Conservation (phyloP, 129 eudicot species). For the Silybum marianum region DNA sequence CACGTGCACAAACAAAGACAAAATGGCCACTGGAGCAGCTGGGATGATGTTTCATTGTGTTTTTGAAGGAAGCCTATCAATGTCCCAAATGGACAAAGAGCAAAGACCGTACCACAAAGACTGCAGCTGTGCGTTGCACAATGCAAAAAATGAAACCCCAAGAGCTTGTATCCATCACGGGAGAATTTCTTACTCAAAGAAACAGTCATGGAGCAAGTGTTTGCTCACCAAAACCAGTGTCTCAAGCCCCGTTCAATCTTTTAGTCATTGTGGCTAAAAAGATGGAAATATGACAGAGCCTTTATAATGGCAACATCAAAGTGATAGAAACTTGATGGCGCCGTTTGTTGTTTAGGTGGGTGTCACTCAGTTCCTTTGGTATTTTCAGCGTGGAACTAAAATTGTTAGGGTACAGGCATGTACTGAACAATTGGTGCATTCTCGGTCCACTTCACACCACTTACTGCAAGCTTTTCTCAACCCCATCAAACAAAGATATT, state of each 20-base stretch:
- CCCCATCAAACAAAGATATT: conserved; percentile 1
- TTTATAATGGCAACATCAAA: no score
- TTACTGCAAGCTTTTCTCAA: conserved; percentile 23
- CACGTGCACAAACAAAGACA: neutral
- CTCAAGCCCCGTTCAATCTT: conserved; percentile 6
- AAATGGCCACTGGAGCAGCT: neutral
- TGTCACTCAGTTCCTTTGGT: neutral
- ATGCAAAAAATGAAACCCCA: conserved; percentile 5
- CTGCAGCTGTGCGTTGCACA: conserved; percentile 50
- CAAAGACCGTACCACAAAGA: conserved; percentile 49
- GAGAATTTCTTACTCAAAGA: conserved; percentile 35
- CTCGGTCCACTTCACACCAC: neutral
- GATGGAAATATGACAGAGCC: neutral
- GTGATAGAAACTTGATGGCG: neutral
- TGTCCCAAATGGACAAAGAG: conserved; percentile 30
- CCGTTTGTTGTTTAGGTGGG: neutral
- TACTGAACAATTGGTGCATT: neutral
- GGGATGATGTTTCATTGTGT: neutral
- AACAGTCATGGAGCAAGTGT: neutral
- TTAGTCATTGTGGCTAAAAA: neutral
- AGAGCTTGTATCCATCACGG: conserved; percentile 17
- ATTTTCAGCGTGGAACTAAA: neutral
- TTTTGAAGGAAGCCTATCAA: conserved; percentile 24
- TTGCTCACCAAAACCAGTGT: conserved; percentile 32
- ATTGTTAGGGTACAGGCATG: neutral